These are phyloP conservation scores for Fraxinus anomala DNA, from an alignment of 257 asterid genomes.

Conservation along the genomic window DNA sequence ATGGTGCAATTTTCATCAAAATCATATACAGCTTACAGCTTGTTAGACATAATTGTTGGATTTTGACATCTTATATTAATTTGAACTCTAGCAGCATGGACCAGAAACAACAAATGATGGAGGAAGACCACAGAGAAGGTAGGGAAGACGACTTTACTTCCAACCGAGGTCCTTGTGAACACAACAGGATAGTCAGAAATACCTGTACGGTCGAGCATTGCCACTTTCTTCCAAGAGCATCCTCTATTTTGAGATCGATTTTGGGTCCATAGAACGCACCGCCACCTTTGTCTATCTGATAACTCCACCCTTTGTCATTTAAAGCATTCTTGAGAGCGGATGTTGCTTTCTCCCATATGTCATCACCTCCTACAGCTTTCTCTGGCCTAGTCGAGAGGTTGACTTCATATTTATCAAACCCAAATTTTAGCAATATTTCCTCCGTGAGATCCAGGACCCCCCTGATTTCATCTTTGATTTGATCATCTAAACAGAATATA, in stretches of 20 bases:
- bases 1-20: neutral
- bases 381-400: slow-evolving; percentile 98
- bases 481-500: slow-evolving; percentile 90
- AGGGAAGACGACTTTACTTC: neutral
- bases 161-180: neutral
- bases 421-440: slow-evolving; percentile 83
- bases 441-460: slow-evolving; percentile 94
- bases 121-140: slow-evolving; percentile 7
- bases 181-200: slow-evolving; percentile 16
- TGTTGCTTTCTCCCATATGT: slow-evolving; percentile 92
- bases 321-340: slow-evolving; percentile 81
- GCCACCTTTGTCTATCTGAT: slow-evolving; percentile 89
- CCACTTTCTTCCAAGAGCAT: slow-evolving; percentile 99
- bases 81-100: neutral
- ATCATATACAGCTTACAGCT: neutral
- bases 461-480: slow-evolving; percentile 85
- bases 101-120: neutral
- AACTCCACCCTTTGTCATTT: slow-evolving; percentile 86
- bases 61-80: neutral
- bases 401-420: slow-evolving; percentile 85
- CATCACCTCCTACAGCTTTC: slow-evolving; percentile 78
- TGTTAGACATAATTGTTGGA: neutral
- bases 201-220: slow-evolving; percentile 99
- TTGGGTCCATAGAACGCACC: slow-evolving; percentile 99
- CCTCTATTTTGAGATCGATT: slow-evolving; percentile 96